Percentiles rank a stretch among this genome's conserved stretches.
Conservation (phyloP, 768 basidiomycete species). For the Floccularia luteovirens region DNA sequence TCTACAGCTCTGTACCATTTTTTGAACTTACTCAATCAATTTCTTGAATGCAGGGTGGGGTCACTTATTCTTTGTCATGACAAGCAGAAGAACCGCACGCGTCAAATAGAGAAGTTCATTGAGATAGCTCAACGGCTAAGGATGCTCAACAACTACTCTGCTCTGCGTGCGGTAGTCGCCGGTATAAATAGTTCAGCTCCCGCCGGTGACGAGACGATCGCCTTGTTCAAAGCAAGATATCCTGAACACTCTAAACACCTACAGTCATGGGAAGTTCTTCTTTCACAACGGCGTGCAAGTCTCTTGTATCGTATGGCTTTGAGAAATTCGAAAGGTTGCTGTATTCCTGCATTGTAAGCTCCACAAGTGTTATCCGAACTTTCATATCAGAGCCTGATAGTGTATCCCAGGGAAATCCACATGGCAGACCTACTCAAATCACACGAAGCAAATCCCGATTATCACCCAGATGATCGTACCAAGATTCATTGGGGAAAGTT, state of each 20-base stretch:
- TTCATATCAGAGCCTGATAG: slow-evolving; percentile 6
- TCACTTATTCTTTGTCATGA: slow-evolving; percentile 88
- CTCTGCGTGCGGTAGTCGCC: slow-evolving; percentile 87
- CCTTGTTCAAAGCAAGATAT: slow-evolving; percentile 57
- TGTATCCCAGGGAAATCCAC: slow-evolving; percentile 79
- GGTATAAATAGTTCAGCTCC: slow-evolving; percentile 84
- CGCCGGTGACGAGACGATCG: slow-evolving; percentile 71
- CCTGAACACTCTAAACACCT: slow-evolving; percentile 72
- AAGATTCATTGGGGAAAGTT: slow-evolving; percentile 97
- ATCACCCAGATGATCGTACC: slow-evolving; percentile 50
- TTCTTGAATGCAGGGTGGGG: slow-evolving; percentile 58
- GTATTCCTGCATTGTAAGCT: slow-evolving; percentile 78
- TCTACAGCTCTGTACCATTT: slow-evolving; percentile 1
- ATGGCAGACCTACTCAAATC: slow-evolving; percentile 84
- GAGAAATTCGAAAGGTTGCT: slow-evolving; percentile 75
- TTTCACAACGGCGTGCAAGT: slow-evolving; percentile 77
- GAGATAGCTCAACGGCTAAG: slow-evolving; percentile 78
- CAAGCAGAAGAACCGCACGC: slow-evolving; percentile 64
- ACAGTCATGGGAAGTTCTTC: slow-evolving; percentile 76
- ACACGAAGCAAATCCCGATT: slow-evolving; percentile 78
- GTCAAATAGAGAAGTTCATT: slow-evolving; percentile 84
- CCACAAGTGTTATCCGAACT: slow-evolving; percentile 5
- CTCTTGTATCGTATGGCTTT: slow-evolving; percentile 88
- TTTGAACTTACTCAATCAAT: slow-evolving; percentile 3
- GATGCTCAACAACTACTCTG: slow-evolving; percentile 86